Base-by-base conservation (phyloP, 2,329 filamentous ascomycete species). In the Sporothrix euskadiensis region DNA sequence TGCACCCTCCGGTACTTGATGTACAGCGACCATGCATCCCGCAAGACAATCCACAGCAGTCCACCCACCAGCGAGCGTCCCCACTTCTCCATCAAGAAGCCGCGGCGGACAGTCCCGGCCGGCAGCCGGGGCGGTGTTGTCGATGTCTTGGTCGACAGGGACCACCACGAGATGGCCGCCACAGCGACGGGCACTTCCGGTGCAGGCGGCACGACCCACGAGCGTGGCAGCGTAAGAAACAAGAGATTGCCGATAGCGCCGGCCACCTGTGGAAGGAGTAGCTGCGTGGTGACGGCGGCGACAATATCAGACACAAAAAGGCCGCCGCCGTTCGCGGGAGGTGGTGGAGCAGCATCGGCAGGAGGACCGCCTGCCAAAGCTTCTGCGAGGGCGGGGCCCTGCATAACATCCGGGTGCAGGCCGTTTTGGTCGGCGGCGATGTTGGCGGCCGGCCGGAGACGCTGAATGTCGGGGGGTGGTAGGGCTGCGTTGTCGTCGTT, bases 51-150 rank as follows among this genome's bases (percentile, higher is more conserved):
- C 78, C 95, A 97, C 26, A 97, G 83, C 79, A 93, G 96, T 0
- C 96, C 96, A 1, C 96, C 96, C 0, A 96, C 87, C 2, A 99
- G 85, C 78, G 93, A 98, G 73, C 96, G 87, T 0, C 94, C 96
- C 94, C 96, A 98, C 74, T 91, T 89, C 77, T 92, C 89, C 79
- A 96, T 92, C 44, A 99, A 81, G 35, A 98, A 84, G 0, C 92
- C 91, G 0, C 56, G 26, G 14, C 56, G 56, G 12, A 59, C 56
- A 6, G 56, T 59, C 5, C 22, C n/a, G 7, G 4, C 14, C 30
- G 6, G 12, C 14, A 14, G 12, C 9, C 3, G 8, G 41, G 41
- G 41, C 7, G 41, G 1, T 35, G 4, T 35, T 44, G 41, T 44
- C 12, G 3, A 3, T 9, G 41, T 44, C 44, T 49, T 49, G 44